Conservation (phyloP, 2,329 filamentous ascomycete genomes). For the Aspergillus japonicus region DNA sequence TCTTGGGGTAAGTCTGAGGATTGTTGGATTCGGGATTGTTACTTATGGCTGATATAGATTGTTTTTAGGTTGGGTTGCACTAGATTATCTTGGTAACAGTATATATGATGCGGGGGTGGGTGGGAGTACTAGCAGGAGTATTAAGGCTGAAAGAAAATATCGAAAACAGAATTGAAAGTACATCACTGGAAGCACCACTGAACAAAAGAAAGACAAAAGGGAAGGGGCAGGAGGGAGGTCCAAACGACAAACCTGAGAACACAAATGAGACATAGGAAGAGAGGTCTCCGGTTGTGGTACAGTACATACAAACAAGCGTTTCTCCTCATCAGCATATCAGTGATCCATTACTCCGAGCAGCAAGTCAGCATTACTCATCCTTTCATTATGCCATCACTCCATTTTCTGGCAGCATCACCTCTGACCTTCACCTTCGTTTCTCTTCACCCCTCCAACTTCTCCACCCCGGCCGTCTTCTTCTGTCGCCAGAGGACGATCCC, state of each 20-base stretch:
- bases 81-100: neutral
- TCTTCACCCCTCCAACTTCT: slow-evolving; percentile 17
- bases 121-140: neutral
- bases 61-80: neutral
- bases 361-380: too few relatives aligned
- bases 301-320: neutral
- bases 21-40: neutral
- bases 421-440: too few relatives aligned
- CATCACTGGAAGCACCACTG: too few relatives aligned
- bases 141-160: too few relatives aligned
- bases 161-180: too few relatives aligned
- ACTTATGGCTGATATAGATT: neutral
- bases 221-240: neutral
- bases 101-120: neutral
- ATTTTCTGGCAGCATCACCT: too few relatives aligned
- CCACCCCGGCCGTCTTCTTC: slow-evolving; percentile 46
- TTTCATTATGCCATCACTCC: too few relatives aligned
- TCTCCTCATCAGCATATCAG: too few relatives aligned
- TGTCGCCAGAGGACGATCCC: slow-evolving; percentile 63
- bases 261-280: neutral
- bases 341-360: too few relatives aligned
- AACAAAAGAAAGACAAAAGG: neutral
- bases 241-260: neutral
- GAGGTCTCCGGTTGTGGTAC: neutral
- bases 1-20: neutral